These are phyloP conservation scores for Podospora fimiseda DNA, from an alignment of 495 filamentous ascomycete genomes.

Conservation along the genomic window DNA sequence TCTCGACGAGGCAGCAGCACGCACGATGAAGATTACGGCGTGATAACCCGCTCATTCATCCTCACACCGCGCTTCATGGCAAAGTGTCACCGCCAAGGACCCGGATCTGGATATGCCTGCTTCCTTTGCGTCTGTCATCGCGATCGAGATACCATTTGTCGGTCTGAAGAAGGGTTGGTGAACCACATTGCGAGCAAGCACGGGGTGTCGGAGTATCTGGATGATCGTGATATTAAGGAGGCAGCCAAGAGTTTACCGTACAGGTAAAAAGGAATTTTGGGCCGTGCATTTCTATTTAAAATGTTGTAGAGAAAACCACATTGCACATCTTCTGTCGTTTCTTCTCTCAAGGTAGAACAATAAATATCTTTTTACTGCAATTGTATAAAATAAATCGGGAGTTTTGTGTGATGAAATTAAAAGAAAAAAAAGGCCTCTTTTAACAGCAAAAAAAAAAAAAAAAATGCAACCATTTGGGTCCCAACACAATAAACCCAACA, in stretches of 20 bases:
- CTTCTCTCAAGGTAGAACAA: too few species aligned
- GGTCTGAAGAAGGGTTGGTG: conserved; percentile 21
- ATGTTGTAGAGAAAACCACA: not conserved
- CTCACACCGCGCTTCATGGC: conserved; percentile 27
- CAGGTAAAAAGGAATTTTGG: conserved; percentile 2
- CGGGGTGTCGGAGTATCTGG: conserved; percentile 21
- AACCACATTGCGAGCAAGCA: conserved; percentile 27
- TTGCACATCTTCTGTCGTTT: too few species aligned
- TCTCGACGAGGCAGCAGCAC: not conserved
- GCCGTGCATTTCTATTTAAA: too few species aligned
- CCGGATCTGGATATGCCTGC: conserved; percentile 23
- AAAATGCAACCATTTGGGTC: too few species aligned
- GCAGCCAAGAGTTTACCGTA: conserved; percentile 6
- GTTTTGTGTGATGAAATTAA: too few species aligned
- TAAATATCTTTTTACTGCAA: too few species aligned
- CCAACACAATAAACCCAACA: too few species aligned
- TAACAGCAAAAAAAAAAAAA: too few species aligned
- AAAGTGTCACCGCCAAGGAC: conserved; percentile 30
- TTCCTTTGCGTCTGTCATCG: conserved; percentile 22
- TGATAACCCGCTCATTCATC: conserved; percentile 22
- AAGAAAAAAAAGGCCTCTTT: too few species aligned
- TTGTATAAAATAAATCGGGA: too few species aligned
- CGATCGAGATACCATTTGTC: conserved; percentile 26
- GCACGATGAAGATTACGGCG: conserved; percentile 10
- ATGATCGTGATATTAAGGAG: conserved; percentile 26